These are phyloP conservation scores for Bipolaris victoriae DNA, from an alignment of 2,329 filamentous ascomycete species.

Conservation along the genomic window DNA sequence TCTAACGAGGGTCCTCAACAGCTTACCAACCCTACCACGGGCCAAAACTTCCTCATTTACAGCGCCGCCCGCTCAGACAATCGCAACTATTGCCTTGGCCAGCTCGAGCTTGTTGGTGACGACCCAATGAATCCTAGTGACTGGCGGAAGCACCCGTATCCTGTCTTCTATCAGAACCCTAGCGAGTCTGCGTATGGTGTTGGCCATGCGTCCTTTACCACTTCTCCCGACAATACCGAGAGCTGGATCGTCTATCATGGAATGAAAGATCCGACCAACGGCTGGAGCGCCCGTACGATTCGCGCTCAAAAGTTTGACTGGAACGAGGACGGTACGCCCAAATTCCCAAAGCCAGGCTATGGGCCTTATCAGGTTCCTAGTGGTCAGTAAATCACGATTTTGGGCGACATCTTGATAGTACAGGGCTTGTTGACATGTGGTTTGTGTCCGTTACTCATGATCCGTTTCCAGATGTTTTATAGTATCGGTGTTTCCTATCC, in stretches of 20 bases:
- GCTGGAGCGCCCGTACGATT: conserved; percentile 57
- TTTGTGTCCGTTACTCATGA: too few relatives aligned
- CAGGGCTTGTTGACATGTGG: too few relatives aligned
- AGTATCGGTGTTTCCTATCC: too few relatives aligned
- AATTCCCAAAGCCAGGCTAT: conserved; percentile 57
- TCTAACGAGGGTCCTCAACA: conserved; percentile 61
- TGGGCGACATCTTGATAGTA: neutral
- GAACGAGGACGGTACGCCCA: conserved; percentile 56
- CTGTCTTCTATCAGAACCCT: conserved; percentile 59
- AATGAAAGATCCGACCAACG: conserved; percentile 56
- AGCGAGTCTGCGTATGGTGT: conserved; percentile 55
- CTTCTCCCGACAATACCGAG: conserved; percentile 55
- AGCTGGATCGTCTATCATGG: conserved; percentile 62
- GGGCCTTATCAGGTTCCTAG: conserved; percentile 52
- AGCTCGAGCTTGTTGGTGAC: conserved; percentile 56
- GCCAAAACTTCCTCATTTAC: conserved; percentile 58
- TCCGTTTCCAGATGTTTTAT: too few relatives aligned
- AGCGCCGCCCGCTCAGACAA: conserved; percentile 59
- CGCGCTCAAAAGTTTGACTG: conserved; percentile 57
- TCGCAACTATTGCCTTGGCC: conserved; percentile 60
- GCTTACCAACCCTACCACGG: conserved; percentile 55
- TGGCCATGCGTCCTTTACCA: conserved; percentile 59
- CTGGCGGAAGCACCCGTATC: conserved; percentile 56
- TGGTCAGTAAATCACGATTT: conserved; percentile 27
- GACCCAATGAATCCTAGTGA: conserved; percentile 58